Evolutionary conservation across 768 basidiomycete species (phyloP), one percentile per base, ranked within the genome.

Genomic region (Suillus occidentalis): DNA sequence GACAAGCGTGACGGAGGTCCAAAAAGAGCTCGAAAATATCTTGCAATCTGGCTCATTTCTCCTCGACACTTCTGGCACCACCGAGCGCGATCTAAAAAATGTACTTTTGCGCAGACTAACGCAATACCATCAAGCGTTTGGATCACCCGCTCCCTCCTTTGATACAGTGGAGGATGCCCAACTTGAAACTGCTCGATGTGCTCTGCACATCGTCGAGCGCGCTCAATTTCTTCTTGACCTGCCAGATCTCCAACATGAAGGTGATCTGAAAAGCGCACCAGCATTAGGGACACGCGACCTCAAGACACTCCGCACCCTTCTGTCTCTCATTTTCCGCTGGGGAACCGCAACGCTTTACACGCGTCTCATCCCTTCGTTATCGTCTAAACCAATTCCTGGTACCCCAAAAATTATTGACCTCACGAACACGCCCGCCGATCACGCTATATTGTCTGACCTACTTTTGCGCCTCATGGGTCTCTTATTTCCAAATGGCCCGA

Each of bases 281-380:
- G 71, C 79, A 14, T 77, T 94, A 63, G 92, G 91, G 0, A 84
- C 88, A 1, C 84, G 89, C 60, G 92, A 94, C 74, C 73, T 92
- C 37, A 76, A 80, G 6, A 77, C 85, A 65, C 72, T 94, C 2
- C 83, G 87, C 28, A 89, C 87, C 0, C 79, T 93, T 37, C 72
- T 91, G 18, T 84, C 89, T 16, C 82, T 94, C 65, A 73, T 84
- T 34, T 90, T 94, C 71, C 88, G 86, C 68, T 92, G 91, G 92
- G 89, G 85, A 8, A 73, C 86, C 3, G 83, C 87, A 16, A 84
- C 84, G 4, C 71, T 89, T 5, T 78, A 90, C 45, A 67, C 73
- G 14, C 79, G 77, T 59, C 75, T 87, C n/a, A 70, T 71, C 31
- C 72, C 74, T 59, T 72, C 76, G 45, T 84, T 81, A 84, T 78